Evolutionary conservation across 768 basidiomycete genomes (phyloP).

Genomic region (Clavaria fumosa): DNA sequence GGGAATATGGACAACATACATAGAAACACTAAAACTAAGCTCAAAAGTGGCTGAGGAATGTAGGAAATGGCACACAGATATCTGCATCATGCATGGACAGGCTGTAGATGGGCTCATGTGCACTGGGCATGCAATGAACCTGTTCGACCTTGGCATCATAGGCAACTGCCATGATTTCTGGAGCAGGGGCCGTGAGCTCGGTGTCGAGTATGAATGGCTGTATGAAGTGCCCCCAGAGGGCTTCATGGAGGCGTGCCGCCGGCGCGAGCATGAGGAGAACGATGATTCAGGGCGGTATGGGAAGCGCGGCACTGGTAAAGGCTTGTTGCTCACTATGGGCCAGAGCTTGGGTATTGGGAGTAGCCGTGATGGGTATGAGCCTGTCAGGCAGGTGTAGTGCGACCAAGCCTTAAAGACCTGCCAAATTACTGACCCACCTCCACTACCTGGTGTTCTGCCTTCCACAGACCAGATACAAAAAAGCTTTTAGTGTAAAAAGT

Average conservation of each 20-base stretch:
- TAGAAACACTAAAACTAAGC: too few species aligned
- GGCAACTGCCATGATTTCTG: slow-evolving; percentile 91
- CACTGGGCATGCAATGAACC: slow-evolving; percentile 67
- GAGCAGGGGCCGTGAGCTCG: slow-evolving; percentile 69
- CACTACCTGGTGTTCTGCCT: too few species aligned
- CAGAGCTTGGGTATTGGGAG: slow-evolving; percentile 35
- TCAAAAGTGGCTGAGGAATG: too few species aligned
- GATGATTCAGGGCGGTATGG: slow-evolving; percentile 22
- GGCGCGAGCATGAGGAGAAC: slow-evolving; percentile 44
- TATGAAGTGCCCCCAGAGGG: slow-evolving; percentile 86
- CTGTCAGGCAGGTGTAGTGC: slow-evolving; percentile 41
- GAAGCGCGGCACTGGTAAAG: slow-evolving; percentile 26
- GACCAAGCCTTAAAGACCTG: too few species aligned
- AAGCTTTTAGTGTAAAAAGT: too few species aligned
- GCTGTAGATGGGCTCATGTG: slow-evolving; percentile 76
- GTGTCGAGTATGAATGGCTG: slow-evolving; percentile 78
- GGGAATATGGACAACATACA: too few species aligned
- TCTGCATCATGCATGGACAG: slow-evolving; percentile 82
- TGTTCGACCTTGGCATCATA: slow-evolving; percentile 73
- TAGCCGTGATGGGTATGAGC: slow-evolving; percentile 46
- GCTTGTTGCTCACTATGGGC: slow-evolving; percentile 44
- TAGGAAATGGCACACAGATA: too few species aligned
- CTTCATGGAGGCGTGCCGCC: slow-evolving; percentile 56
- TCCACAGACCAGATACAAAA: too few species aligned
- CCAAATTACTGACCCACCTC: too few species aligned